phyloP scores from a whole-genome alignment of 495 filamentous ascomycete species.

The Aspergillus olivimuriae region DNA sequence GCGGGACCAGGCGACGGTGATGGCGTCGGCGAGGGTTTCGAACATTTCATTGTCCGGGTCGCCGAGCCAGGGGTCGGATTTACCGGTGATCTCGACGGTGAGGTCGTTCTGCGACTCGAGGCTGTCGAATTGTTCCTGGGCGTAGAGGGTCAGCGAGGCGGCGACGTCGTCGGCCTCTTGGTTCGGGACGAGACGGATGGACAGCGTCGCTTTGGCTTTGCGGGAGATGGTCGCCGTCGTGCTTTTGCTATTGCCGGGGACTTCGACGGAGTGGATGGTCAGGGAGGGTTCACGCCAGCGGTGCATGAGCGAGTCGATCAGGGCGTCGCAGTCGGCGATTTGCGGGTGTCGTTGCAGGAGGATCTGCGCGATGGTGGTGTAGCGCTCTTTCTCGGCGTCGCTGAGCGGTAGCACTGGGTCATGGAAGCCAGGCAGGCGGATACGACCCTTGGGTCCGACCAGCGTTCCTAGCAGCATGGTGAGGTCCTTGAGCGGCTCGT shows the following conservation, averaged over 20 bases:
- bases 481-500: slow-evolving; percentile 87
- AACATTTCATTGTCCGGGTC: slow-evolving; percentile 90
- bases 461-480: slow-evolving; percentile 73
- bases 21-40: slow-evolving; percentile 76
- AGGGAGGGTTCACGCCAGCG: slow-evolving; percentile 95
- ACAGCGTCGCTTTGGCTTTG: slow-evolving; percentile 76
- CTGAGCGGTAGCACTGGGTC: slow-evolving; percentile 73
- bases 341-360: slow-evolving; percentile 65
- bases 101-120: slow-evolving; percentile 76
- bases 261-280: slow-evolving; percentile 88
- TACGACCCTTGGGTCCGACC: slow-evolving; percentile 55
- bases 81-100: slow-evolving; percentile 77
- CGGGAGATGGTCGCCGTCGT: slow-evolving; percentile 86
- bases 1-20: slow-evolving; percentile 70
- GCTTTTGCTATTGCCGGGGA: slow-evolving; percentile 43
- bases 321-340: slow-evolving; percentile 55
- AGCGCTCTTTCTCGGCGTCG: slow-evolving; percentile 69
- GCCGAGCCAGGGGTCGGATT: slow-evolving; percentile 93
- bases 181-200: slow-evolving; percentile 87
- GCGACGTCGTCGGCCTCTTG: slow-evolving; percentile 76
- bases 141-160: slow-evolving; percentile 54
- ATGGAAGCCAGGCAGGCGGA: slow-evolving; percentile 71
- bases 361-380: slow-evolving; percentile 72
- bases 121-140: slow-evolving; percentile 62
- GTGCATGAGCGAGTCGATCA: slow-evolving; percentile 78